Evolutionary conservation across 129 eudicot species (phyloP), one percentile per base, ranked within the genome.

Genomic region (Pulicaria dysenterica): DNA sequence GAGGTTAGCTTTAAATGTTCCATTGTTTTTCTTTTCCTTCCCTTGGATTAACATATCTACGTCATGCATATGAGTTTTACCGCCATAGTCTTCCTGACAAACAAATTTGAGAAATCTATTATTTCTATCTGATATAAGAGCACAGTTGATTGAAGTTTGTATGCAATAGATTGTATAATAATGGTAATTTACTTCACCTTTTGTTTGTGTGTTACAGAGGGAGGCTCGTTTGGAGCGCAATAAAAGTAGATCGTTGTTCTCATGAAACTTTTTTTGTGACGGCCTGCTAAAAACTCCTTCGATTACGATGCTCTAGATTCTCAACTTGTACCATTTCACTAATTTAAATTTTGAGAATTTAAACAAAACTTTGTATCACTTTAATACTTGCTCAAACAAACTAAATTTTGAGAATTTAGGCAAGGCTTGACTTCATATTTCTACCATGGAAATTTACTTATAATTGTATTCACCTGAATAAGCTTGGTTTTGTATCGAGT

Each of bases 211-310:
- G 4, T 80, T 80, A n/a, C 88, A 92, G 98, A 93, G 96, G 79
- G 98, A 93, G 81, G 98, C 95, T 49, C 90, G 96, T 49, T 79
- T 93, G 77, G 98, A 93, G 83, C 98, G 92, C 66, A 93, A 93
- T 81, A 67, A 83, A 64, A 78, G 66, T 44, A 80, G 95, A 17
- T 93, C 98, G 14, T 49, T 93, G 49, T 89, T 93, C 78, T 93
- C 96, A 5, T 90, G 90, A 89, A 70, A 55, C 73, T 24, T 14
- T 70, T 50, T 11, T 12, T 1, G 8, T 64, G 73, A 58, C 63
- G 58, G 59, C 41, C 65, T 48, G 44, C 46, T 43, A 75, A 75
- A 55, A 53, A 56, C 60, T 63, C 64, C 31, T 24, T 24, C 31
- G 31, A 24, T 2, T 24, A 24, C 1, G 31, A 24, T 24, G 31